These are phyloP conservation scores for Plasmodium ovale DNA, from an alignment of 169 alveolate species.

Conservation along the genomic window DNA sequence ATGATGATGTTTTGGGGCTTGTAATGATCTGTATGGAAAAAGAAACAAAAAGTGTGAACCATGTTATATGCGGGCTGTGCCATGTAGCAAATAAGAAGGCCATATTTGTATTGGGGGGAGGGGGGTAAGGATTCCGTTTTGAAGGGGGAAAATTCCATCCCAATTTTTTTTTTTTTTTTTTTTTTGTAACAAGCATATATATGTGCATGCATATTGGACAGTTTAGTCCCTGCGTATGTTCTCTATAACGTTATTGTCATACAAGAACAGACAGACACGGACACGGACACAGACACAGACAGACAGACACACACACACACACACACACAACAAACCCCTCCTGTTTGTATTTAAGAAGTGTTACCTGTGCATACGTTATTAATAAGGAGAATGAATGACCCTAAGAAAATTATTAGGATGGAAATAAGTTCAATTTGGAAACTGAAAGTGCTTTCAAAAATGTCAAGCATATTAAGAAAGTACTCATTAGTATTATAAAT, in stretches of 20 bases:
- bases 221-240: neutral
- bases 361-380: conserved; percentile 37
- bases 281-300: neutral
- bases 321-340: neutral
- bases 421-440: conserved; percentile 21
- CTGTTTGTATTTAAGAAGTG: neutral
- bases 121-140: no score
- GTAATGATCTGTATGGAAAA: conserved; percentile 14
- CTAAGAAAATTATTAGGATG: conserved; percentile 29
- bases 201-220: neutral
- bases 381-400: neutral
- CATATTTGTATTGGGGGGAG: no score
- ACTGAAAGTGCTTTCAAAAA: conserved; percentile 39
- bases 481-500: conserved; percentile 39
- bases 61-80: no score
- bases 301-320: neutral
- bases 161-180: no score
- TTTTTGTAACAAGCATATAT: neutral
- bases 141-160: no score
- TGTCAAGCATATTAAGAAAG: conserved; percentile 28
- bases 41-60: neutral
- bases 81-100: no score
- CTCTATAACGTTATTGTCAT: neutral
- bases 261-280: neutral
- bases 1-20: conserved; percentile 35